Evolutionary conservation across 2,329 filamentous ascomycete species (phyloP).

Genomic region (Aspergillus clavatus): DNA sequence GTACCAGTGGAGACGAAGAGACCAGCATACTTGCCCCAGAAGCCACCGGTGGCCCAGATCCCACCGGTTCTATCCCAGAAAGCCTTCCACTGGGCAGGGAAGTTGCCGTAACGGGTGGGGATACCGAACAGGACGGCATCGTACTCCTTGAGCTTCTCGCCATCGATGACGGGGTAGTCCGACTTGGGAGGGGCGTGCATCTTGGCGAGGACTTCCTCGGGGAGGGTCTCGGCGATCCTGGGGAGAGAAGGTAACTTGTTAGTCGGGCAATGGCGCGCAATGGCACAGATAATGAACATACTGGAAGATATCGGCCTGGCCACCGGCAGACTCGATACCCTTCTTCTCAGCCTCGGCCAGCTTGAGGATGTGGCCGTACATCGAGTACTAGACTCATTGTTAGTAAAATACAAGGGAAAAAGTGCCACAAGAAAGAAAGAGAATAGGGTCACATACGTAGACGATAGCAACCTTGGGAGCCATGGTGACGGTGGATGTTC

Average conservation of each 20-base stretch:
- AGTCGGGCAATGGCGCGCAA: neutral
- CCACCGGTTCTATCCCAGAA: constrained; percentile 82
- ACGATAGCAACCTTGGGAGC: constrained; percentile 89
- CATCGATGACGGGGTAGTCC: constrained; percentile 60
- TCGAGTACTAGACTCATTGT: constrained; percentile 64
- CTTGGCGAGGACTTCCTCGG: constrained; percentile 75
- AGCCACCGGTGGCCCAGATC: constrained; percentile 74
- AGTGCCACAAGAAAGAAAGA: no score
- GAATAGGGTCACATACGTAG: constrained; percentile 58
- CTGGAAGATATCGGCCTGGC: constrained; percentile 77
- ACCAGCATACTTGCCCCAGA: constrained; percentile 83
- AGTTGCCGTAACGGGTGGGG: constrained; percentile 94
- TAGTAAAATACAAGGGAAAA: constrained; percentile 10
- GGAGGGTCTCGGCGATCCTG: constrained; percentile 78
- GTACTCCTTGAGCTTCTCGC: constrained; percentile 63
- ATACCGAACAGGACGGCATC: constrained; percentile 91
- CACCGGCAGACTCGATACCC: constrained; percentile 84
- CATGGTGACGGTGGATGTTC: constrained; percentile 56
- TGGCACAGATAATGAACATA: constrained; percentile 35
- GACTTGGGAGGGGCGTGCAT: constrained; percentile 82
- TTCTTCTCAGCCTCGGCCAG: constrained; percentile 86
- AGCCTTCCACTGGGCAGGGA: constrained; percentile 88
- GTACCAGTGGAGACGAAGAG: constrained; percentile 85
- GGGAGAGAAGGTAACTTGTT: constrained; percentile 9
- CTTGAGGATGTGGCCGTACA: constrained; percentile 84